A percentile compares a stretch with the other conserved stretches of the same genome.
Evolutionary conservation across 2,329 filamentous ascomycete genomes (phyloP).

Genomic region (Monilinia fructigena): DNA sequence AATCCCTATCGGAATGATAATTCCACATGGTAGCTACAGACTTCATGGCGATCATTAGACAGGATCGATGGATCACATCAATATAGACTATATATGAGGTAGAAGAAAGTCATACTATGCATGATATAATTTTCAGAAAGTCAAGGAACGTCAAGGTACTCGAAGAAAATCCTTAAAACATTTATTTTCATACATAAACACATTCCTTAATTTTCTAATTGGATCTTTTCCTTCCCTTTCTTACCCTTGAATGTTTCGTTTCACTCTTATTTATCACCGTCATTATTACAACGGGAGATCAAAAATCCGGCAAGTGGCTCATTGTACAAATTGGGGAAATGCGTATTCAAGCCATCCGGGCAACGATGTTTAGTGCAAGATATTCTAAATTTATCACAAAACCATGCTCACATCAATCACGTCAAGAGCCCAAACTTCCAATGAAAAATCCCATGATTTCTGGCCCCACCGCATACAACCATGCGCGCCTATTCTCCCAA

Average conservation of each 20-base stretch:
- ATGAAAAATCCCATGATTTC: constrained; percentile 4
- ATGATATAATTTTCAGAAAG: neutral
- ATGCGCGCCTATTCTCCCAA: constrained; percentile 14
- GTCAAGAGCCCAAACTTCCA: neutral
- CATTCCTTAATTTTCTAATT: neutral
- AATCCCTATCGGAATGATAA: neutral
- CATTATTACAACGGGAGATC: neutral
- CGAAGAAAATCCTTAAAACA: neutral
- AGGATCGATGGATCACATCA: neutral
- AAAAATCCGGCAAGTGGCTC: constrained; percentile 12
- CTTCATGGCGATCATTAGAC: neutral
- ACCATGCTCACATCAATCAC: neutral
- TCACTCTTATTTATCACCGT: neutral
- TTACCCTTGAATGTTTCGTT: neutral
- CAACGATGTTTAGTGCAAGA: constrained; percentile 5
- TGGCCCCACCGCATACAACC: neutral
- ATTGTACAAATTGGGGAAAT: constrained; percentile 21
- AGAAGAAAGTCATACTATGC: neutral
- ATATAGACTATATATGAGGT: neutral
- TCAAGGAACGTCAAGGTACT: neutral
- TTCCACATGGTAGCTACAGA: neutral
- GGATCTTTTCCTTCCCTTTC: neutral
- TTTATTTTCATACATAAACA: neutral
- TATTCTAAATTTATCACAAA: constrained; percentile 16
- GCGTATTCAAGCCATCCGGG: constrained; percentile 9